These are phyloP conservation scores for Silene noctiflora DNA, from an alignment of 179 eudicot genomes.

Conservation along the genomic window DNA sequence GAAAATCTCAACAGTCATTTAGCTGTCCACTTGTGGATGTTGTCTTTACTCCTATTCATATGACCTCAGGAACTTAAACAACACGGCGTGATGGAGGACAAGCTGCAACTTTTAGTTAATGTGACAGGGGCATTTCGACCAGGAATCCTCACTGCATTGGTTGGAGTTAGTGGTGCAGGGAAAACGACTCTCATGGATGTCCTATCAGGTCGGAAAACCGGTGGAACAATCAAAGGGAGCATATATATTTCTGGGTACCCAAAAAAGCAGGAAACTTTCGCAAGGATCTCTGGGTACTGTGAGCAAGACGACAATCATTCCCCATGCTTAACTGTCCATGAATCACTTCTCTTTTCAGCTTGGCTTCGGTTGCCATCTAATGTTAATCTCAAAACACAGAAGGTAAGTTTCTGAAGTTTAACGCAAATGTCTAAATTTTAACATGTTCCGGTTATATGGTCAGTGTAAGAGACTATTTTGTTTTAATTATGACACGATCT, in stretches of 20 bases:
- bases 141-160: conserved; percentile 85
- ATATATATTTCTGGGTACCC: conserved; percentile 79
- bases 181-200: conserved; percentile 98
- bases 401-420: conserved; percentile 34
- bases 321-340: conserved; percentile 78
- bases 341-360: conserved; percentile 80
- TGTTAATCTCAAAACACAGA: conserved; percentile 47
- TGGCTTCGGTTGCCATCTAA: conserved; percentile 75
- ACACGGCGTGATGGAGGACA: conserved; percentile 51
- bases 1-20: neutral
- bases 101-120: conserved; percentile 58
- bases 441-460: neutral
- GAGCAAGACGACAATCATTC: conserved; percentile 88
- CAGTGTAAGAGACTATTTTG: no score
- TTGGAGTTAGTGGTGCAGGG: conserved; percentile 96
- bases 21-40: conserved; percentile 9
- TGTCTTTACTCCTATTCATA: conserved; percentile 13
- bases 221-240: conserved; percentile 71
- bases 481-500: neutral
- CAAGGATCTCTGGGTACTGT: conserved; percentile 86
- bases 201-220: conserved; percentile 87
- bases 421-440: neutral
- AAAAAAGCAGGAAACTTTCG: conserved; percentile 85
- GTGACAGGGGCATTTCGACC: conserved; percentile 84
- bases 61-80: conserved; percentile 67